Base-by-base conservation (phyloP, 2,329 filamentous ascomycete genomes). In the Calonectria hawksworthii region DNA sequence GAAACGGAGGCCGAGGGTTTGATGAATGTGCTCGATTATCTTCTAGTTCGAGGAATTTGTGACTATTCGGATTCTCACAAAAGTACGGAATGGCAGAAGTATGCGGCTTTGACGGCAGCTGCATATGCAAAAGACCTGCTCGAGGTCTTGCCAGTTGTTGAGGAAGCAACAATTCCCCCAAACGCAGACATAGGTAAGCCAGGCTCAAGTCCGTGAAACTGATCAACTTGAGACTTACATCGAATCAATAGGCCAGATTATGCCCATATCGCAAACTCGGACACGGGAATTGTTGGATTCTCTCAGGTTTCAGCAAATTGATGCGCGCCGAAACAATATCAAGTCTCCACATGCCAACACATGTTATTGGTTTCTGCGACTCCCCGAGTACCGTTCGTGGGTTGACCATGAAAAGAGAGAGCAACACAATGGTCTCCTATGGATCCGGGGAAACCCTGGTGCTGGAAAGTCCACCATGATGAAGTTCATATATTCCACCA, bases 381-480 rank as follows among this genome's bases (percentile, higher is more conserved):
- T 71, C 0, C 51, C 47, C 0, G 14, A 74, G 0, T 81, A 80
- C 13, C 18, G 69, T 0, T n/a, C 11, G 0, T 82, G 77, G 77
- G 41, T 72, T 1, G 41, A 76, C 26, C 2, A 10, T 0, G 23
- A 21, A 4, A 47, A 68, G 1, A 8, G n/a, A 1, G 0, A 11
- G 0, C 2, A 73, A 0, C 75, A 80, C 0, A 56, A 41, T 0
- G 86, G 87, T 0, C 84, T 89, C 30, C 69, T 90, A 0, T 89
- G 87, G 88, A 86, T 90, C 36, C 84, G 84, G 52, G 88, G 88
- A 0, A 88, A 89, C 13, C 84, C 86, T 0, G 87, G 87, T 0
- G 81, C 83, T 1, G 86, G 87, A 0, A 90, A 90, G 70, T 90
- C 86, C 0, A 88, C 86, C 0, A 69, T 89, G 0, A 88, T 89